Base-by-base conservation (phyloP, 2,329 filamentous ascomycete species). In the Aspergillus tanneri region DNA sequence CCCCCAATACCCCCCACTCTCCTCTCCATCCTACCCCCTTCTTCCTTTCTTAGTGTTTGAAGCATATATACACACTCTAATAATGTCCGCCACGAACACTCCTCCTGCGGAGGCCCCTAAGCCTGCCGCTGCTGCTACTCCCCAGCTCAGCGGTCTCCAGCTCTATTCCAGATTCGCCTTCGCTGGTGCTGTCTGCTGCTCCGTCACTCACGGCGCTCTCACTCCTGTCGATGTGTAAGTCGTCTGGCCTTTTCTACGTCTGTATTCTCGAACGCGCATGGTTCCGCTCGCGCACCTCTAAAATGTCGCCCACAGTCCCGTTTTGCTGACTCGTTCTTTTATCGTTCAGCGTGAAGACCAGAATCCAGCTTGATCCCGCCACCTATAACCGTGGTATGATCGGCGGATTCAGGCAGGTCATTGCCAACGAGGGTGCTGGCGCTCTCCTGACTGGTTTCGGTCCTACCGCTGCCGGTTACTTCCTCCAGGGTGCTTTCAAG, bases 171-270 rank as follows among this genome's bases (percentile, higher is more conserved):
- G 90, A 77, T 96, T 96, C 80, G 92, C 93, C 77, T 87, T 99
- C 67, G 91, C 93, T 67, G 93, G 93, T 78, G 93, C 93, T 66
- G 79, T 97, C 81, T 96, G 93, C 86, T 99, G 93, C 78, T 93
- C 91, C 65, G 79, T 97, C 78, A 99, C 93, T 71, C 93, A 99
- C 84, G 93, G 92, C 76, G 87, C 82, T 69, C 85, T 97, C 67
- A 99, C 93, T 63, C 93, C 93, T 70, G 90, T 99, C 75, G 93
- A 99, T 88, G 93, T 99, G 92, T 97, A 93, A 76, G 92, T 88
- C 53, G 48, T 48, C 18, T 47, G 25, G 21, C 19, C 64, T 64
- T 65, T 19, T 68, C 57, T 58, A 71, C 21, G 22, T 12, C 19
- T n/a, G 14, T 37, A 34, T 21, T 25, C 16, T 46, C 24, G 28